Evolutionary conservation across 306 rosid genomes (phyloP).

Genomic region (Alnus rubra): DNA sequence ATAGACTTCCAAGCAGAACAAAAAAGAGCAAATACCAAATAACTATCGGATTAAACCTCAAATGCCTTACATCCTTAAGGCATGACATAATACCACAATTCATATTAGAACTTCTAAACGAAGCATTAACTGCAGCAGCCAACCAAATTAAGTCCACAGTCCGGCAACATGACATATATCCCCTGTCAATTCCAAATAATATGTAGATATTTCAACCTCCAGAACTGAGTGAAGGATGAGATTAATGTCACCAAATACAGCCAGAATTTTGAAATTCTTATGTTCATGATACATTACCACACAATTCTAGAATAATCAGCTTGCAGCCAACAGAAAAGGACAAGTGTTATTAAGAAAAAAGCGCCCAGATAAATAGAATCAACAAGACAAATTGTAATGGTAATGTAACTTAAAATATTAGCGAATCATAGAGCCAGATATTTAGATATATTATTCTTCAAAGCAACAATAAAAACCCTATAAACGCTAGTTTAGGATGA

Average conservation of each 20-base stretch:
- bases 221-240: background rate
- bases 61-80: constrained; percentile 24
- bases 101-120: constrained; percentile 14
- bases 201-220: constrained; percentile 1
- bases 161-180: constrained; percentile 16
- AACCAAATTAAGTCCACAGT: constrained; percentile 7
- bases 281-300: background rate
- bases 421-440: constrained; percentile 7
- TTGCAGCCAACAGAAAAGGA: background rate
- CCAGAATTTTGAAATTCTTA: background rate
- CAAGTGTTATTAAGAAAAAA: background rate
- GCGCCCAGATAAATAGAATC: constrained; percentile 13
- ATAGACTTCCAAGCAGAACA: constrained; percentile 15
- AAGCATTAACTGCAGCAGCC: constrained; percentile 13
- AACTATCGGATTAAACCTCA: constrained; percentile 11
- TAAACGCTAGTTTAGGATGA: constrained; percentile 41
- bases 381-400: constrained; percentile 1
- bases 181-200: constrained; percentile 6
- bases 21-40: constrained; percentile 12
- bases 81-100: constrained; percentile 17
- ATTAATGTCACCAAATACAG: background rate
- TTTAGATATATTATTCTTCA: background rate
- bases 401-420: background rate
- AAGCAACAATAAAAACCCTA: constrained; percentile 41
- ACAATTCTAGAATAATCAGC: constrained; percentile 5